Evolutionary conservation across 352 stramenopile genomes (phyloP), one percentile per base, ranked within the genome.

Genomic region (Phytophthora nicotianae): DNA sequence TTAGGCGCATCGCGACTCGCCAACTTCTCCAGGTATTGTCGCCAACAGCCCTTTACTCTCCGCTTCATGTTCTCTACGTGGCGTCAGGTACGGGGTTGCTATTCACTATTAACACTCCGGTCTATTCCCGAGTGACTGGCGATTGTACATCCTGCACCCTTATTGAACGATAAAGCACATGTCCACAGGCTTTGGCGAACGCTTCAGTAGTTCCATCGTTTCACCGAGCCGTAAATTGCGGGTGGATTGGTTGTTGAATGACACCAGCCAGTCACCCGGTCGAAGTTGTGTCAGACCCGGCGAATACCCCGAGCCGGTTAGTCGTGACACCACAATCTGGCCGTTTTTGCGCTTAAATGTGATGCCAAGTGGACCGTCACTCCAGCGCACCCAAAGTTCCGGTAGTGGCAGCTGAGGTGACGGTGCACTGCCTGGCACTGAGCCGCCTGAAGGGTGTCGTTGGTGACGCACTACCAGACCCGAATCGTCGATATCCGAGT

Each of bases 161-260:
- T 74, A 91, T 65, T 86, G 81, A 58, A 93, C 80, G 17, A 91
- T 67, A 62, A 91, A 94, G 52, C 83, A 83, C 83, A 94, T 89
- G 53, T 87, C 72, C 41, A 92, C 71, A 26, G 85, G 85, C 62
- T 94, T 94, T 11, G 81, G 78, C 16, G 82, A 74, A 8, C 72
- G 73, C 65, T 92, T 91, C 58, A 94, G 79, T 50, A 94, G 58
- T 58, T 89, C 80, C 83, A 94, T 94, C 24, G 85, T 92, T 70
- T 94, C 77, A 14, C 78, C 81, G 21, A 92, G 68, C 11, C 79
- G 70, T 23, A 94, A 57, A 29, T 78, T 75, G 23, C 74, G 58
- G 11, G 85, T 94, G 45, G 77, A 70, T 45, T 83, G 72, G 55
- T 79, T 78, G 53, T 88, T 89, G 62, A 94, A 89, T 24, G 81